Evolutionary conservation across 768 basidiomycete genomes (phyloP), one percentile per base, ranked within the genome.

Genomic region (Megacollybia marginata): DNA sequence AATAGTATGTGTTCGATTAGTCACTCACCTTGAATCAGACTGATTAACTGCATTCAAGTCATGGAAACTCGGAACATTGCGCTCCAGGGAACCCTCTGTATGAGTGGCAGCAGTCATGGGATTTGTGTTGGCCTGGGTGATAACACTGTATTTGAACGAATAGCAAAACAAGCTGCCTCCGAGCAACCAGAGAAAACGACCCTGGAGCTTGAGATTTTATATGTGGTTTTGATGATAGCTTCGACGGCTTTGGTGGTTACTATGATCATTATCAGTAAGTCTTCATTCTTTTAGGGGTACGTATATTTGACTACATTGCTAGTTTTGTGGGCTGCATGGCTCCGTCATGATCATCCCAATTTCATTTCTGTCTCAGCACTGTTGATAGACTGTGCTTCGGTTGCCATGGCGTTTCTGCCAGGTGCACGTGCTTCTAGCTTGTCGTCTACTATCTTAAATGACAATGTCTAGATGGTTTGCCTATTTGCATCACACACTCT

Each of bases 201-300:
- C 2, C 62, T 83, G 13, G 76, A 82, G 49, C 58, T 64, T 8
- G 80, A 83, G 56, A 74, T 83, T 51, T 55, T 75, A 12, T 71
- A 76, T 34, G 78, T 82, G 55, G 76, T 82, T 16, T 49, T 72
- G 13, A 71, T 79, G 52, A 80, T 81, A 49, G 72, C 72, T 1
- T 53, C 63, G 23, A 57, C 79, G 38, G 78, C 79, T 1, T 52
- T 70, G 38, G 5, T 8, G 15, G 38, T 40, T 18, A 8, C 38
- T 13, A 40, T 18, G 8, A 4, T 40, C 38, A 40, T 40, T 8
- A 8, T 40, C 38, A 40, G 38, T 40, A 8, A 40, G 38, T 40
- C 3, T 18, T 40, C 8, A 2, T 28, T 28, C 23, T 40, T 3
- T 8, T 8, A 13, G 38, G n/a, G n/a, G 38, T 40, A 15, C 38